These are phyloP conservation scores for Aspergillus heteromorphus DNA, from an alignment of 495 filamentous ascomycete species.

Conservation along the genomic window DNA sequence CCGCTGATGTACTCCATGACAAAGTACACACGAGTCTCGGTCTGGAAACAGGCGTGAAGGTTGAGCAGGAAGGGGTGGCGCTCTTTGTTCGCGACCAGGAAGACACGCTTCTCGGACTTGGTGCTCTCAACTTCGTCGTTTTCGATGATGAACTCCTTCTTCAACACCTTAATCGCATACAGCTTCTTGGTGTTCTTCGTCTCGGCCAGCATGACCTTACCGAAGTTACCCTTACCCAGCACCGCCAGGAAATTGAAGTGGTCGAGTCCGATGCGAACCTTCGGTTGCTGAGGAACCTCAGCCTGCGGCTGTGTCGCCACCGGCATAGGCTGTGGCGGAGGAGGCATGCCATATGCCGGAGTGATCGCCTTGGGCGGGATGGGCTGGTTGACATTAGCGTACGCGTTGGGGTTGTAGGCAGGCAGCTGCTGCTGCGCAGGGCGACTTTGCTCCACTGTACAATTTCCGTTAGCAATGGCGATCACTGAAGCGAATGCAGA, in stretches of 20 bases:
- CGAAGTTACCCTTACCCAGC: slow-evolving; percentile 98
- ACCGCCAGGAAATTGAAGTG: slow-evolving; percentile 99
- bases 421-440: slow-evolving; percentile 31
- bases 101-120: slow-evolving; percentile 94
- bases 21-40: slow-evolving; percentile 97
- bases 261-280: slow-evolving; percentile 83
- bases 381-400: slow-evolving; percentile 68
- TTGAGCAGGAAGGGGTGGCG: slow-evolving; percentile 94
- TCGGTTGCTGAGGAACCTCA: slow-evolving; percentile 55
- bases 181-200: slow-evolving; percentile 87
- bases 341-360: slow-evolving; percentile 27
- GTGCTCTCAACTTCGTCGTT: slow-evolving; percentile 99
- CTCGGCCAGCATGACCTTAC: slow-evolving; percentile 99
- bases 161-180: slow-evolving; percentile 98
- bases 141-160: slow-evolving; percentile 99
- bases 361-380: slow-evolving; percentile 43
- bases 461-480: neutral
- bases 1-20: slow-evolving; percentile 99
- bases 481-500: neutral
- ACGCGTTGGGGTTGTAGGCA: slow-evolving; percentile 49
- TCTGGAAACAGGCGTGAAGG: slow-evolving; percentile 98
- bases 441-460: slow-evolving; percentile 26
- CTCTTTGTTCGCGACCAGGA: slow-evolving; percentile 96
- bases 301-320: slow-evolving; percentile 23
- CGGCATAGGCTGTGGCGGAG: slow-evolving; percentile 41